Conservation (phyloP, 768 basidiomycete genomes). For the Dioszegia aurantiaca region DNA sequence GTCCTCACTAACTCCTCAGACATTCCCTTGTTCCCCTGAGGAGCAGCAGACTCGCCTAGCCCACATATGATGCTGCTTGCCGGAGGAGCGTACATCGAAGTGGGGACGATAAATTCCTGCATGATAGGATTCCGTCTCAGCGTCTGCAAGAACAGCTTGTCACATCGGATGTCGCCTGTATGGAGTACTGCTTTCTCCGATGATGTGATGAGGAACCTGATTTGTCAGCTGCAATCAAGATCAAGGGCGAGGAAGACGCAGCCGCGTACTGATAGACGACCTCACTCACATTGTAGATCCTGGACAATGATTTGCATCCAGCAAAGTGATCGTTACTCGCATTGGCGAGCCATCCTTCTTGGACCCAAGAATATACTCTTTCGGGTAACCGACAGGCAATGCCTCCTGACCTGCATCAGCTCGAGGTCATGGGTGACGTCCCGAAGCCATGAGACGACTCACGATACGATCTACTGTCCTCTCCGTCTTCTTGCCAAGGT, state of each 20-base stretch:
- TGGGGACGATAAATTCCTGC: constrained; percentile 63
- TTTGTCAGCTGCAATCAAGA: neutral
- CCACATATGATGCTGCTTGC: constrained; percentile 27
- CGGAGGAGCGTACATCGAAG: constrained; percentile 12
- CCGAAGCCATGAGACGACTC: constrained; percentile 4
- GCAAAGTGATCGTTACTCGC: constrained; percentile 67
- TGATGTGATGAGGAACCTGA: constrained; percentile 75
- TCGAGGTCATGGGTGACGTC: too few species aligned
- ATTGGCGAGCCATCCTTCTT: constrained; percentile 55
- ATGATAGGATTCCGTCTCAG: constrained; percentile 69
- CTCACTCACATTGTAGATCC: constrained; percentile 79
- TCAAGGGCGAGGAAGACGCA: too few species aligned
- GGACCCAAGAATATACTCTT: constrained; percentile 58
- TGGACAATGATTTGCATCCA: constrained; percentile 94
- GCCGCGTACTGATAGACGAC: too few species aligned
- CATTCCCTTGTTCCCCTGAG: neutral
- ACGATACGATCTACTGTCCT: constrained; percentile 40
- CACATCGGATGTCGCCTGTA: constrained; percentile 89
- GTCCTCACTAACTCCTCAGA: neutral
- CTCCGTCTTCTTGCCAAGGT: constrained; percentile 25
- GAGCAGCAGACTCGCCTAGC: neutral
- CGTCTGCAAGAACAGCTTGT: constrained; percentile 71
- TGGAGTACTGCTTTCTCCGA: constrained; percentile 70
- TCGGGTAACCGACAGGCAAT: constrained; percentile 57
- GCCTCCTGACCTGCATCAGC: constrained; percentile 24